Evolutionary conservation across 2,329 filamentous ascomycete genomes (phyloP).

Genomic region (Colletotrichum paranaense): DNA sequence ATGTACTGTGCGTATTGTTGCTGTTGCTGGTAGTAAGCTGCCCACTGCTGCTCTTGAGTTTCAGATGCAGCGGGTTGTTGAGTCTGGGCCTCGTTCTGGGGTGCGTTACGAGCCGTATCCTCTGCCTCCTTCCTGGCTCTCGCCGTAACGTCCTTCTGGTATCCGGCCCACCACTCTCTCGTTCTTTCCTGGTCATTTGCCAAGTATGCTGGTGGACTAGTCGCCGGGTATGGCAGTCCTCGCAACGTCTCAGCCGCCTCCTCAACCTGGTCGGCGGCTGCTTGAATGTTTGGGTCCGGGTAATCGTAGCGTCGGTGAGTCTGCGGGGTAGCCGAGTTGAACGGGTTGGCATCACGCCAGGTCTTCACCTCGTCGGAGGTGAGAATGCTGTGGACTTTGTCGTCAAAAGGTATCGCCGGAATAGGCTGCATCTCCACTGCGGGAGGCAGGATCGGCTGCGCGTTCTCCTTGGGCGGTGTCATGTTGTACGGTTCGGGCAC

Average conservation of each 20-base stretch:
- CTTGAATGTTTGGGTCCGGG: slow-evolving; percentile 54
- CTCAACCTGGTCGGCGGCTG: slow-evolving; percentile 56
- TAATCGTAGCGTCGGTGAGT: slow-evolving; percentile 51
- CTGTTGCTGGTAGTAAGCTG: slow-evolving; percentile 42
- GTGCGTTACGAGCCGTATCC: slow-evolving; percentile 46
- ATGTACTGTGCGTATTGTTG: slow-evolving; percentile 53
- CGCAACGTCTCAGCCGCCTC: slow-evolving; percentile 53
- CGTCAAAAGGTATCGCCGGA: slow-evolving; percentile 48
- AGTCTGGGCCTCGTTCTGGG: slow-evolving; percentile 44
- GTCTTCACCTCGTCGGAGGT: slow-evolving; percentile 54
- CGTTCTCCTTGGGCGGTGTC: slow-evolving; percentile 31
- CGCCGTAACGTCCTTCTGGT: slow-evolving; percentile 51
- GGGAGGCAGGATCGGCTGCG: slow-evolving; percentile 42
- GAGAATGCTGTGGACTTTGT: slow-evolving; percentile 56
- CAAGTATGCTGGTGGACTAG: slow-evolving; percentile 65
- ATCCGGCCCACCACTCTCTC: slow-evolving; percentile 65
- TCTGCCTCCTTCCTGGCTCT: slow-evolving; percentile 53
- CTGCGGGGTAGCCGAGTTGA: slow-evolving; percentile 43
- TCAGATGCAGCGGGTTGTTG: slow-evolving; percentile 40
- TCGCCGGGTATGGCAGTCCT: slow-evolving; percentile 60
- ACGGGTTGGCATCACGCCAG: slow-evolving; percentile 56
- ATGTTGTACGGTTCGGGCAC: slow-evolving; percentile 35
- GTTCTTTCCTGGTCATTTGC: slow-evolving; percentile 56
- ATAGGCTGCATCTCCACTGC: slow-evolving; percentile 46
- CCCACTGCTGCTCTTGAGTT: slow-evolving; percentile 39